These are phyloP conservation scores for Tricholoma bakamatsutake DNA, from an alignment of 768 basidiomycete genomes.

Conservation along the genomic window DNA sequence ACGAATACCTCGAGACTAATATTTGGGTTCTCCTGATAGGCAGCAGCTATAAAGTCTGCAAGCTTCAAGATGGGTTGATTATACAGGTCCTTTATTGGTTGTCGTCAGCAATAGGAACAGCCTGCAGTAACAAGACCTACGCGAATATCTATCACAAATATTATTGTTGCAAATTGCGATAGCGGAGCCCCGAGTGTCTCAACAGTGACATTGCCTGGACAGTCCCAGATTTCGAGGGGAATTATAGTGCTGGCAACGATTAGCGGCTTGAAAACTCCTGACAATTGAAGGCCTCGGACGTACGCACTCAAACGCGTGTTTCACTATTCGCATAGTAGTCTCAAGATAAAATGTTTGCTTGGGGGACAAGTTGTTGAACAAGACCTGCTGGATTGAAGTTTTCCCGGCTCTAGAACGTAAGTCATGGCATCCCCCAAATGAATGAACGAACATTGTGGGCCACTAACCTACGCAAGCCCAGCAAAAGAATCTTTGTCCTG, in stretches of 20 bases:
- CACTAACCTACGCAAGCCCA: constrained; percentile 62
- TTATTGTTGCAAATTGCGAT: constrained; percentile 74
- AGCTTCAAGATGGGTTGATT: constrained; percentile 79
- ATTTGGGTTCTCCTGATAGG: constrained; percentile 67
- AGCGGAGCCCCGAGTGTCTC: constrained; percentile 74
- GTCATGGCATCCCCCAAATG: constrained; percentile 2
- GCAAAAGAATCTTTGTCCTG: constrained; percentile 65
- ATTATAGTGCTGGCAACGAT: constrained; percentile 67
- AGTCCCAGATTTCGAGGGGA: constrained; percentile 93
- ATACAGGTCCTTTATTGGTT: constrained; percentile 62
- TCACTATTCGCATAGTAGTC: constrained; percentile 72
- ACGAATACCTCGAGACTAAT: constrained; percentile 89
- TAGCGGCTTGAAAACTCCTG: constrained; percentile 1
- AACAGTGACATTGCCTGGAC: constrained; percentile 79
- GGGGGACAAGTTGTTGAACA: constrained; percentile 80
- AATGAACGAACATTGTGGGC: not conserved
- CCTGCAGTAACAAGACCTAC: constrained; percentile 37
- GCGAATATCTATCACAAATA: constrained; percentile 95
- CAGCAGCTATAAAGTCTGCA: constrained; percentile 74
- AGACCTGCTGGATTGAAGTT: constrained; percentile 83
- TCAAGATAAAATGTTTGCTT: constrained; percentile 91
- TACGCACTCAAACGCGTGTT: constrained; percentile 75
- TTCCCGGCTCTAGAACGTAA: constrained; percentile 69
- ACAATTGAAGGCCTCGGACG: constrained; percentile 5
- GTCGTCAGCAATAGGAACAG: not conserved